Conservation (phyloP, 257 asterid genomes). For the Solanum rostratum region DNA sequence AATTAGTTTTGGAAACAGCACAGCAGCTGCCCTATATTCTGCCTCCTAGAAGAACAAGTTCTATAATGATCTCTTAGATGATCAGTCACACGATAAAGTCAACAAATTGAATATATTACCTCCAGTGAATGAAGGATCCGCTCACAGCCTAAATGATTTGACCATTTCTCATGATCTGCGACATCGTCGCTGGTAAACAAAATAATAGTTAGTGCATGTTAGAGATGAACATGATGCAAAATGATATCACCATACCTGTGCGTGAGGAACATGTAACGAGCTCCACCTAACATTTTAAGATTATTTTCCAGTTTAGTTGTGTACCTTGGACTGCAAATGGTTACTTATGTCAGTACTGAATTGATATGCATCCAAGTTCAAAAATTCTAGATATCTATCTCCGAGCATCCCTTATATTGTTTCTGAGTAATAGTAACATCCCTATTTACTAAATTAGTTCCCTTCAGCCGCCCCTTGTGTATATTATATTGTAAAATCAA, state of each 20-base stretch:
- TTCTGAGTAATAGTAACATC: neutral
- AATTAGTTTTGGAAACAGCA: neutral
- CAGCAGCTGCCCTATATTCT: neutral
- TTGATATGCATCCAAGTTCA: neutral
- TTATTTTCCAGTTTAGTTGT: constrained; percentile 30
- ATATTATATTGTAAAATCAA: neutral
- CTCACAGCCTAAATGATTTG: constrained; percentile 47
- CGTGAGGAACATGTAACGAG: constrained; percentile 64
- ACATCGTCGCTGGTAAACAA: constrained; percentile 46
- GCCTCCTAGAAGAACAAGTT: neutral
- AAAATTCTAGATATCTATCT: neutral
- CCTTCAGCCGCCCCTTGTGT: neutral
- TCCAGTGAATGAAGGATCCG: constrained; percentile 46
- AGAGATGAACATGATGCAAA: neutral
- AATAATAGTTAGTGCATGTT: neutral
- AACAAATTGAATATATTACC: constrained; percentile 12
- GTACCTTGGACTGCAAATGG: constrained; percentile 54
- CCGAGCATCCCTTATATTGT: neutral
- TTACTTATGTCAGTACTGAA: neutral
- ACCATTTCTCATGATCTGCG: constrained; percentile 73
- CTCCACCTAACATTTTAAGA: constrained; percentile 60
- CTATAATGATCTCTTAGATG: neutral
- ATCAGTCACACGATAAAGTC: neutral
- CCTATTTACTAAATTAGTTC: neutral
- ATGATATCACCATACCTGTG: constrained; percentile 34